A percentile compares a stretch with the other conserved stretches of the same genome.
These are phyloP conservation scores for Blastobotrys elegans DNA, from an alignment of 1,139 yeast species.

Conservation along the genomic window DNA sequence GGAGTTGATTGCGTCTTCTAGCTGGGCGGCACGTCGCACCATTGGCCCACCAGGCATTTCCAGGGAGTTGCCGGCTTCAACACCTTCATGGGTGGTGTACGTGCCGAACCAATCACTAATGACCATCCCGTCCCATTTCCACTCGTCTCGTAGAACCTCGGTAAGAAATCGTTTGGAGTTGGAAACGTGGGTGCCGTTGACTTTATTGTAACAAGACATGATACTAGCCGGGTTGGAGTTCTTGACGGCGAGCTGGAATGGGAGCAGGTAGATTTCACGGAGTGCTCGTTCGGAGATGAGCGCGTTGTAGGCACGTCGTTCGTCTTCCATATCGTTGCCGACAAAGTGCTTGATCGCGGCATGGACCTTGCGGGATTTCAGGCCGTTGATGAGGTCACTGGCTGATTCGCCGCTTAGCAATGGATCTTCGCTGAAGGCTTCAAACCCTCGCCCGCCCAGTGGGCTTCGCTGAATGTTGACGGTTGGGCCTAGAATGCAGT, in stretches of 20 bases:
- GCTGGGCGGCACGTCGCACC: constrained; percentile 40
- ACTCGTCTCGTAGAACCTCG: constrained; percentile 48
- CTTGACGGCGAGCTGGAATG: constrained; percentile 55
- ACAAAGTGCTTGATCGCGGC: constrained; percentile 59
- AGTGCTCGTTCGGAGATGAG: constrained; percentile 53
- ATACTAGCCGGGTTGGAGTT: constrained; percentile 46
- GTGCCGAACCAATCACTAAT: constrained; percentile 65
- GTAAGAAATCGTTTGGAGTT: constrained; percentile 42
- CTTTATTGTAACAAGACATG: constrained; percentile 58
- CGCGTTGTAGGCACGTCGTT: constrained; percentile 46
- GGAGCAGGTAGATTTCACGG: constrained; percentile 56
- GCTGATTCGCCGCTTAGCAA: constrained; percentile 50
- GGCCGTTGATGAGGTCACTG: constrained; percentile 47
- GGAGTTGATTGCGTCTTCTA: constrained; percentile 23
- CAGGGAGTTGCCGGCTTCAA: constrained; percentile 54
- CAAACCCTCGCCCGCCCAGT: constrained; percentile 61
- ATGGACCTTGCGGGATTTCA: constrained; percentile 48
- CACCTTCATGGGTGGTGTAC: constrained; percentile 44
- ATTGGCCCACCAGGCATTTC: constrained; percentile 68
- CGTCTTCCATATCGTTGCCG: constrained; percentile 57
- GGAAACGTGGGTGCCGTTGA: constrained; percentile 54
- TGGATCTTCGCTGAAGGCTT: constrained; percentile 61
- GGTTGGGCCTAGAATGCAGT: constrained; percentile 52
- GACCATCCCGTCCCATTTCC: constrained; percentile 51
- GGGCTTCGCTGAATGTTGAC: constrained; percentile 56